Base-by-base conservation (phyloP, 495 filamentous ascomycete genomes). In the Lasiosphaeria ovina region DNA sequence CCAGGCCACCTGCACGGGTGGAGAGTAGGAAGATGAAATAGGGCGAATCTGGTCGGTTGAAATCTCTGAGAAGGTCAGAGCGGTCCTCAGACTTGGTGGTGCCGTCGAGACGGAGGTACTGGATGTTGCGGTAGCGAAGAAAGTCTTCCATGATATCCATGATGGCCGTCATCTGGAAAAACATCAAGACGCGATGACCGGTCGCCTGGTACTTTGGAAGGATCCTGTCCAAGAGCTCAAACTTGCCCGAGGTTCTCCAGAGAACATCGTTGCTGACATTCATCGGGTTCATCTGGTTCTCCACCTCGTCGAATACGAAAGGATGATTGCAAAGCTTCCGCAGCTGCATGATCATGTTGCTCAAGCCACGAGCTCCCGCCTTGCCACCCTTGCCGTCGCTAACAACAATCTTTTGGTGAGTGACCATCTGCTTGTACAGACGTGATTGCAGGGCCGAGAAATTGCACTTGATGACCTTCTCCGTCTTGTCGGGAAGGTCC, bases 71-170 rank as follows among this genome's bases (percentile, higher is more conserved):
- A 34, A 98, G 82, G 17, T 95, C 90, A 1, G 95, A 97, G 58
- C 94, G 91, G 71, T 98, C 94, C 70, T 98, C 94, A 0, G 94
- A 91, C 72, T 98, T 98, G 17, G 94, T 98, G 4, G 92, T 91
- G 73, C 94, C 94, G 67, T 98, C 94, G 50, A 98, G 82, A 60
- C 94, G 92, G 48, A 98, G 82, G 71, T 97, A 98, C 57, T 85
- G 76, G 63, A 96, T 80, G 34, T 86, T 87, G 50, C 90, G 84
- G 59, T 89, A 85, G 4, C 94, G 89, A 55, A 98, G 79, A 75
- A 94, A 98, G 74, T 98, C 94, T 67, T 98, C 94, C 95, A 98
- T 98, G 72, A 98, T 98, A 73, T 98, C 96, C 94, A 98, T 98
- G 69, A 98, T 98, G 45, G 96, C 91, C 3, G 94, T 98, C 94